These are phyloP conservation scores for Fragaria vesca DNA, from an alignment of 306 rosid genomes.

Conservation along the genomic window DNA sequence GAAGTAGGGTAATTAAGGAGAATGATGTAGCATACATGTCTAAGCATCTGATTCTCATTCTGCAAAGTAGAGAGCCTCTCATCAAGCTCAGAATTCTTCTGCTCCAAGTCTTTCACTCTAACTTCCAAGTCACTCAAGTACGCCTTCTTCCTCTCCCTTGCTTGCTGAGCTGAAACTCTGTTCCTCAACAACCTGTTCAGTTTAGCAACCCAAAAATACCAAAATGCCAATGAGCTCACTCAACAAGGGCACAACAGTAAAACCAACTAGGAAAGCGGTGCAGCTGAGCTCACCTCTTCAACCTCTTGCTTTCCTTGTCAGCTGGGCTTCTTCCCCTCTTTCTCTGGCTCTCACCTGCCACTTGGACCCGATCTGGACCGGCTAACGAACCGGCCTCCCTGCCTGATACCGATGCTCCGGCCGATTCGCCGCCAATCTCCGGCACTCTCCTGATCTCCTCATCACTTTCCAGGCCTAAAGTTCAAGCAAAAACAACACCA, in stretches of 20 bases:
- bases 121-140: constrained; percentile 81
- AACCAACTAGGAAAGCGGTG: not conserved
- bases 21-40: constrained; percentile 59
- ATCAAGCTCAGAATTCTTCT: constrained; percentile 77
- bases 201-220: not conserved
- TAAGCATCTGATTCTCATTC: constrained; percentile 98
- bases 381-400: constrained; percentile 51
- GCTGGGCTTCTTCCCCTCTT: constrained; percentile 92
- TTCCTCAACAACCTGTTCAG: constrained; percentile 74
- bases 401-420: constrained; percentile 73
- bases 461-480: constrained; percentile 80
- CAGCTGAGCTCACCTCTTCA: constrained; percentile 63
- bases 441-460: constrained; percentile 99
- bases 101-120: constrained; percentile 69
- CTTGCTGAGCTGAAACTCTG: constrained; percentile 97
- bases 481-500: not conserved
- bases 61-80: constrained; percentile 86
- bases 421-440: constrained; percentile 85
- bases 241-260: constrained; percentile 13
- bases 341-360: constrained; percentile 62
- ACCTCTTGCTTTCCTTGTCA: constrained; percentile 93
- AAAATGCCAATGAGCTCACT: constrained; percentile 26
- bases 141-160: constrained; percentile 96
- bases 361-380: constrained; percentile 67
- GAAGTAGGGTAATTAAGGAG: not conserved